phyloP scores from a whole-genome alignment of 1,284 basidiomycete species.

The Leccinum pachyderme region DNA sequence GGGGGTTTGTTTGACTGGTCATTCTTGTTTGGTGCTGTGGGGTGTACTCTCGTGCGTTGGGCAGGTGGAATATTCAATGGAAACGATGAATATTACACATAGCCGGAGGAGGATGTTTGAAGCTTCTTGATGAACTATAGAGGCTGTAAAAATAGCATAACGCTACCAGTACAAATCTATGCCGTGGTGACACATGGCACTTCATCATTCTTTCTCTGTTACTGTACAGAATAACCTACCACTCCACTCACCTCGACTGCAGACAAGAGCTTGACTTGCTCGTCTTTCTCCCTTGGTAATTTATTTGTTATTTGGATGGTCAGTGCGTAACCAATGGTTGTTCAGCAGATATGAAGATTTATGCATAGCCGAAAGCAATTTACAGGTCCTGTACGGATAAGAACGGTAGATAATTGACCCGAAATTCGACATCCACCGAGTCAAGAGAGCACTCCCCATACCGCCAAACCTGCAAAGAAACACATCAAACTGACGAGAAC shows the following conservation, averaged over 20 bases:
- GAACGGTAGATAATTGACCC: constrained; percentile 11
- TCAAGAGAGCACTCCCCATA: constrained; percentile 61
- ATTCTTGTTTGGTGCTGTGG: constrained; percentile 57
- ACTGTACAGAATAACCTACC: background rate
- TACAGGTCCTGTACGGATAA: background rate
- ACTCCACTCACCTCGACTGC: background rate
- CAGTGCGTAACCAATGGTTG: background rate
- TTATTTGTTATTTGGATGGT: background rate
- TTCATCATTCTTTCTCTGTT: background rate
- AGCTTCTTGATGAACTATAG: constrained; percentile 1
- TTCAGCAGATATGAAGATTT: background rate
- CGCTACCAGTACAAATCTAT: background rate
- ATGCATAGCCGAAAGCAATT: background rate
- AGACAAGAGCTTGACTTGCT: background rate
- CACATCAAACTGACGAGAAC: constrained; percentile 59
- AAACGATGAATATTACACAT: constrained; percentile 17
- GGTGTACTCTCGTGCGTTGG: constrained; percentile 51
- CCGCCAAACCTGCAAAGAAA: constrained; percentile 64
- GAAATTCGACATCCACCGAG: background rate
- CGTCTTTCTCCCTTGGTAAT: background rate
- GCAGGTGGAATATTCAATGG: constrained; percentile 31
- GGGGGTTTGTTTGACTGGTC: constrained; percentile 70
- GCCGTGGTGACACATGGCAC: background rate
- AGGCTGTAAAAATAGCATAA: constrained; percentile 8
- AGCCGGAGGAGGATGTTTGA: background rate